Evolutionary conservation across 371 early-diverging fungal genomes (phyloP), one percentile per base, ranked within the genome.

Genomic region (Mortierella sp.): DNA sequence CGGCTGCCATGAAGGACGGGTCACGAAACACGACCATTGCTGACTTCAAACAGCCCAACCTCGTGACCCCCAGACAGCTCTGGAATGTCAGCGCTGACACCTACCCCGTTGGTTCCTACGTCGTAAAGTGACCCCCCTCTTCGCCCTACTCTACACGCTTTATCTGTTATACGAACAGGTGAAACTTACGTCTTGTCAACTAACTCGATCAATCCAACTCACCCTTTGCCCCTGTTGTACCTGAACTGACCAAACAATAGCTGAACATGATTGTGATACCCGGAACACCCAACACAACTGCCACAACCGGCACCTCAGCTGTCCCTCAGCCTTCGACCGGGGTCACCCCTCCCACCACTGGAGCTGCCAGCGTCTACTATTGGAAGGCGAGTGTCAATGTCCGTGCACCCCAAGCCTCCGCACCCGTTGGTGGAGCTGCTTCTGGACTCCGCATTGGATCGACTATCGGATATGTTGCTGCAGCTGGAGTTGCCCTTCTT

Each of bases 1-100:
- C 85, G 43, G 75, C 81, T 41, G 76, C 82, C 27, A 81, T 77
- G 72, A 76, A 70, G 56, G 85, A 85, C 29, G 82, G 85, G 29
- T 65, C 85, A 5, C 60, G 60, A 46, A 85, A 85, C 71, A 71
- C 63, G 27, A 85, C 85, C 43, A 72, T 84, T 65, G 77, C 73
- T 32, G 54, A 46, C 38, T 43, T 75, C 74, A 38, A 68, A 11
- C 48, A 63, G 3, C 56, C 48, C 11, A 14, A 71, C 27, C 46
- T 44, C 38, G 16, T 70, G 5, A 35, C 29, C 8, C 8, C 72
- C 6, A 32, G n/a, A 3, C 70, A 80, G 49, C 38, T 27, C 60
- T 84, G 84, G 84, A 75, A 80, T 60, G 73, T 75, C 73, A 75
- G 58, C 14, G 32, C 77, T 5, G 51, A n/a, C 21, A 29, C 8